Percentiles rank a stretch among this genome's conserved stretches.
Evolutionary conservation across 768 basidiomycete genomes (phyloP).

Genomic region (Pholiota molesta): DNA sequence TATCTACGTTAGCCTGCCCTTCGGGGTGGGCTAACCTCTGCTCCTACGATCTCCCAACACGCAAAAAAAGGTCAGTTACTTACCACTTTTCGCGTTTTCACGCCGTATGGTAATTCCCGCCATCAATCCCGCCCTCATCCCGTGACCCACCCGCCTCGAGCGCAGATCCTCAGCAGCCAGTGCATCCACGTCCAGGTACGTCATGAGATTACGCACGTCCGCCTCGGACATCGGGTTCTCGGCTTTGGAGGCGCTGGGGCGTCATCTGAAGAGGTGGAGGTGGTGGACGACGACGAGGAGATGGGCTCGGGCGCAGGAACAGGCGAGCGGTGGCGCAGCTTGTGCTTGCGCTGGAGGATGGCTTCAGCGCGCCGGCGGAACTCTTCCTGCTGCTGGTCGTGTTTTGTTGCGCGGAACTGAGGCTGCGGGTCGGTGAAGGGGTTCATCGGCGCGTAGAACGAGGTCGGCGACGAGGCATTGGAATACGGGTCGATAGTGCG

Average conservation of each 20-base stretch:
- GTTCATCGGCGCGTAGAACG: not conserved
- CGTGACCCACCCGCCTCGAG: too few species aligned
- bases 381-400: conserved; percentile 27
- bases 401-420: conserved; percentile 13
- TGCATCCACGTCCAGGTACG: conserved; percentile 29
- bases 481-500: not conserved
- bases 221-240: conserved; percentile 20
- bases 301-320: conserved; percentile 14
- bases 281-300: conserved; percentile 18
- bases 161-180: too few species aligned
- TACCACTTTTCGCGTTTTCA: too few species aligned
- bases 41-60: too few species aligned
- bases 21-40: too few species aligned
- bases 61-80: too few species aligned
- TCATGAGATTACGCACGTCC: conserved; percentile 24
- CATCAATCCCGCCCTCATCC: too few species aligned
- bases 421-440: not conserved
- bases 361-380: conserved; percentile 27
- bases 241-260: conserved; percentile 2
- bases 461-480: not conserved
- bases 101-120: too few species aligned
- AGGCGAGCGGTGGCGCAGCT: conserved; percentile 4
- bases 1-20: too few species aligned
- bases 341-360: conserved; percentile 21
- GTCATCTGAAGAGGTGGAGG: conserved; percentile 16